These are phyloP conservation scores for Digitaria exilis DNA, from an alignment of 202 grass and related monocot genomes.

Conservation along the genomic window DNA sequence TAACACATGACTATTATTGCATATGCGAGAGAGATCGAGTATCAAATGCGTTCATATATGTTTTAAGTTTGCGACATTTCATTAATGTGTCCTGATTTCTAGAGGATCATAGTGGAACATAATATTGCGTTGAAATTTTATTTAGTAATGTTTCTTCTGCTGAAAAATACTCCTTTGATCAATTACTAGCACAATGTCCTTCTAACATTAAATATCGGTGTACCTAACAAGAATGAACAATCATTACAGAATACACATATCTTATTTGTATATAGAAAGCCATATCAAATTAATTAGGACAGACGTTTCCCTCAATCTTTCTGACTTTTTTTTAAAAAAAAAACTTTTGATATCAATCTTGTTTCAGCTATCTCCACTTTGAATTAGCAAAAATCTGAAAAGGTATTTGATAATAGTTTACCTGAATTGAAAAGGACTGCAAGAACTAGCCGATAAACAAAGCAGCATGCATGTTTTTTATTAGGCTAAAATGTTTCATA, in stretches of 20 bases:
- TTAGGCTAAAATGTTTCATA: not conserved
- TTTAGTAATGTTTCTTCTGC: not conserved
- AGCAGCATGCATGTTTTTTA: not conserved
- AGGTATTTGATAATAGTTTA: not conserved
- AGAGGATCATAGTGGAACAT: not conserved
- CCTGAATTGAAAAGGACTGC: not conserved
- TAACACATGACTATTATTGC: not conserved
- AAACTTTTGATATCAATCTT: not conserved
- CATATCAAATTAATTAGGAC: not conserved
- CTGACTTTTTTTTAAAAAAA: not conserved
- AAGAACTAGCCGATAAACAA: not conserved
- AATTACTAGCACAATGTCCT: not conserved
- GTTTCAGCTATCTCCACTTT: not conserved
- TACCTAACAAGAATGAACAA: constrained; percentile 13
- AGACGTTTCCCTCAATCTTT: not conserved
- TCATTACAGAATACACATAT: constrained; percentile 1
- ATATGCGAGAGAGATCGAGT: not conserved
- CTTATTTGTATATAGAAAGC: not conserved
- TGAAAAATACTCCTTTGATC: not conserved
- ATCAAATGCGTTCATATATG: not conserved
- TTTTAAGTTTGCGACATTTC: not conserved
- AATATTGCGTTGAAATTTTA: not conserved
- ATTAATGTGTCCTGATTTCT: not conserved
- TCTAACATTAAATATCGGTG: constrained; percentile 8
- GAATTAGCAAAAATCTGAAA: not conserved